Conservation (phyloP, 2,329 filamentous ascomycete genomes). For the Allantophomopsis cytisporea region DNA sequence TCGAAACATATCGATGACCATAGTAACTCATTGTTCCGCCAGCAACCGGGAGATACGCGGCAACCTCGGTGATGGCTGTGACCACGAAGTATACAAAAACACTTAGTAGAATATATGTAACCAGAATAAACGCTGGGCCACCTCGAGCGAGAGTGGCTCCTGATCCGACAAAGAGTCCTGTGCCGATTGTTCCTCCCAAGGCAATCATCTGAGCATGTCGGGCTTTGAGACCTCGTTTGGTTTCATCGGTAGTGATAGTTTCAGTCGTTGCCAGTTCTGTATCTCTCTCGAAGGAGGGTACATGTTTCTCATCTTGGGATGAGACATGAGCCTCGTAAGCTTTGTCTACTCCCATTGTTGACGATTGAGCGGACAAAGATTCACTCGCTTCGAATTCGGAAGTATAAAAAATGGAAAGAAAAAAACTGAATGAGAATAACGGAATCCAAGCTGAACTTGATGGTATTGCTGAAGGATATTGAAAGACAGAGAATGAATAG, state of each 20-base stretch:
- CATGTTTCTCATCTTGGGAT: too few relatives aligned
- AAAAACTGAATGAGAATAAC: too few relatives aligned
- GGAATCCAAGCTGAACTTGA: too few relatives aligned
- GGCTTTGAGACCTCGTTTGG: constrained; percentile 15
- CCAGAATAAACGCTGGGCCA: constrained; percentile 29
- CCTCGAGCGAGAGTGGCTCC: constrained; percentile 26
- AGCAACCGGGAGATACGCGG: constrained; percentile 44
- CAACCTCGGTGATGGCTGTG: constrained; percentile 40
- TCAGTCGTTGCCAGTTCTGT: too few relatives aligned
- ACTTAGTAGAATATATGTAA: constrained; percentile 28
- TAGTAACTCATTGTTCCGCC: constrained; percentile 36
- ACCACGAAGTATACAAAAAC: constrained; percentile 31
- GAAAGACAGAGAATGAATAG: too few relatives aligned
- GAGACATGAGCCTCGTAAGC: too few relatives aligned
- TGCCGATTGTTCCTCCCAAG: constrained; percentile 28
- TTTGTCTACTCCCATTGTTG: too few relatives aligned
- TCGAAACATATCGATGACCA: constrained; percentile 27
- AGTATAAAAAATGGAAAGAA: too few relatives aligned
- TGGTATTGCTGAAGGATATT: too few relatives aligned
- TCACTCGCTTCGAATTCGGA: too few relatives aligned
- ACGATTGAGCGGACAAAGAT: too few relatives aligned
- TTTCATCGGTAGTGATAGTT: constrained; percentile 1
- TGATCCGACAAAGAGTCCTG: constrained; percentile 28
- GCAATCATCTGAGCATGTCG: constrained; percentile 18
- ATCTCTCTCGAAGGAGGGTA: too few relatives aligned